These are phyloP conservation scores for Nakaseomyces nivariensis DNA, from an alignment of 1,139 yeast species.

Conservation along the genomic window DNA sequence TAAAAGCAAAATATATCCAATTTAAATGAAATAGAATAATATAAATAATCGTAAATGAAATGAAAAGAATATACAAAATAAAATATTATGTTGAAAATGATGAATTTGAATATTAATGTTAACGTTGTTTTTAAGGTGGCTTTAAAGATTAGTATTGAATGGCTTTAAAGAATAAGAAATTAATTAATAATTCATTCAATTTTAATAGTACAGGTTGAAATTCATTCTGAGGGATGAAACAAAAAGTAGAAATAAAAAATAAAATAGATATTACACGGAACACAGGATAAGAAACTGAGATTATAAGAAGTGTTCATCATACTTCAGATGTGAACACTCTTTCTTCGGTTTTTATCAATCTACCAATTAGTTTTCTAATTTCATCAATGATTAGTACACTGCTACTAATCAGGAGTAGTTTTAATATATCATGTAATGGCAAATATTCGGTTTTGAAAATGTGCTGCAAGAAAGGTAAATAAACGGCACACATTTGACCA, in stretches of 20 bases:
- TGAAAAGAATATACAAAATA: too few relatives aligned
- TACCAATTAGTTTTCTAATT: slow-evolving; percentile 41
- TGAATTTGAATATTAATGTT: too few relatives aligned
- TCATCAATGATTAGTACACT: slow-evolving; percentile 84
- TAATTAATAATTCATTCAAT: too few relatives aligned
- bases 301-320: background rate
- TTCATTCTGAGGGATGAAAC: background rate
- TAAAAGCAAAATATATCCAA: too few relatives aligned
- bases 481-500: slow-evolving; percentile 86
- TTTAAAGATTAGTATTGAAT: too few relatives aligned
- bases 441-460: slow-evolving; percentile 91
- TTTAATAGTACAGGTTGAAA: background rate
- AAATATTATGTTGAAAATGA: too few relatives aligned
- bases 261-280: background rate
- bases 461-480: slow-evolving; percentile 79
- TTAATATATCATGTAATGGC: slow-evolving; percentile 52
- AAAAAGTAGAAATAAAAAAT: background rate
- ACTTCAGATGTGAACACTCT: background rate
- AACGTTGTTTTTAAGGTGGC: too few relatives aligned
- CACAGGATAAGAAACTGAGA: too few relatives aligned
- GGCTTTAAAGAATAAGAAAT: too few relatives aligned
- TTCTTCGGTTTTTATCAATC: background rate
- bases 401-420: slow-evolving; percentile 55
- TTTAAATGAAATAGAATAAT: too few relatives aligned
- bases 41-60: too few relatives aligned